Evolutionary conservation across 257 asterid species (phyloP), one percentile per base, ranked within the genome.

Genomic region (Solanum peruvianum): DNA sequence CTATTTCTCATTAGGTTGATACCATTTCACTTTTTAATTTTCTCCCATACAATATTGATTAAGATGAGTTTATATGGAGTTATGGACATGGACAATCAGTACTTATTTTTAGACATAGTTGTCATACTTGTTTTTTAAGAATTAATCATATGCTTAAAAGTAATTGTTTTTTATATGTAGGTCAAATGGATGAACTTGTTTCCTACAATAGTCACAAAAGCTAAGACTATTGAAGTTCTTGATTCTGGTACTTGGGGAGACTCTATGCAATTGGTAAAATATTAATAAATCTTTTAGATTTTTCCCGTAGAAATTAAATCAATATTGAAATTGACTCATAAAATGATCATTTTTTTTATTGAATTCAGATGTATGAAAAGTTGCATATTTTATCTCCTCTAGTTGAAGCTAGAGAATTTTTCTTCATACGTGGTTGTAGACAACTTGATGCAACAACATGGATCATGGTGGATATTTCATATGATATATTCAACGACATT

Each of bases 341-440:
- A 83, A 62, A 21, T 44, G 29, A 42, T 77, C 1, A 2, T 78
- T 70, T 73, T 23, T 29, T 23, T 82, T 9, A 70, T 13, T 89
- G 27, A n/a, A 27, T 84, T 56, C 91, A 94, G 98, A 94, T 96
- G 94, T 90, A 92, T 69, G 93, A 90, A 67, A 92, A 95, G 45
- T 82, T 92, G 86, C 98, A 95, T 88, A 87, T 92, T 76, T 49
- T 95, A 64, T 95, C 96, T 23, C 98, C 97, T 29, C 93, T 95
- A 18, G 97, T 95, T 89, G 94, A 92, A 20, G 93, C 98, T 14
- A 89, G 99, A 84, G 96, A 96, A 4, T 93, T 91, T 90, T 76
- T 86, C 60, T 91, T 95, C 87, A 88, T 93, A 73, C 95, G 97
- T 52, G 92, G 91, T 67, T 90, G 90, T 85, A 82, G 89, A 56